Conservation (phyloP, 768 basidiomycete genomes). For the Hysterangium stoloniferum region DNA sequence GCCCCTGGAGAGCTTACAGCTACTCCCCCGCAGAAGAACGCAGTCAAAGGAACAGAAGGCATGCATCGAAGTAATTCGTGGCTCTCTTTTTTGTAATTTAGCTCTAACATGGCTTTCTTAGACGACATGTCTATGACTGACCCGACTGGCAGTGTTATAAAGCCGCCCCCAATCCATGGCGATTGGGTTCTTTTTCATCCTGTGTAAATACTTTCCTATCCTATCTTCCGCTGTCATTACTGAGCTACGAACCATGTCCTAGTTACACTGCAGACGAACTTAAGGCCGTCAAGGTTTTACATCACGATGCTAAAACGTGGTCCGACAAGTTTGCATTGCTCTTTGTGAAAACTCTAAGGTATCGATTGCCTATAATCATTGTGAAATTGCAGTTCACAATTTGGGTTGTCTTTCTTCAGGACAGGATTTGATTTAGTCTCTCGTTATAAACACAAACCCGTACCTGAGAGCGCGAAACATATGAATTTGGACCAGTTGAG, state of each 20-base stretch:
- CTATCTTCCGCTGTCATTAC: neutral
- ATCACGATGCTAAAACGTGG: conserved; percentile 52
- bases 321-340: conserved; percentile 66
- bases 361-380: conserved; percentile 9
- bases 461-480: conserved; percentile 45
- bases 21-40: neutral
- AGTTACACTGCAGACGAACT: conserved; percentile 65
- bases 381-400: neutral
- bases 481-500: conserved; percentile 70
- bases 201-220: conserved; percentile 32
- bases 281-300: conserved; percentile 67
- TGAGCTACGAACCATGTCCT: neutral
- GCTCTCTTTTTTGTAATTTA: neutral
- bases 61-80: neutral
- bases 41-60: conserved; percentile 6
- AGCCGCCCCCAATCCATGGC: conserved; percentile 26
- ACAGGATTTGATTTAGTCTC: conserved; percentile 77
- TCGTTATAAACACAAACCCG: conserved; percentile 70
- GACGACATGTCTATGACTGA: conserved; percentile 1
- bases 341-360: conserved; percentile 53
- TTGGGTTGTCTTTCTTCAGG: conserved; percentile 25
- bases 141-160: neutral
- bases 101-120: neutral
- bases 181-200: conserved; percentile 95
- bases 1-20: neutral